Percentiles rank a stretch among this genome's conserved stretches.
These are phyloP conservation scores for Alnus glutinosa DNA, from an alignment of 306 rosid genomes.

Conservation along the genomic window DNA sequence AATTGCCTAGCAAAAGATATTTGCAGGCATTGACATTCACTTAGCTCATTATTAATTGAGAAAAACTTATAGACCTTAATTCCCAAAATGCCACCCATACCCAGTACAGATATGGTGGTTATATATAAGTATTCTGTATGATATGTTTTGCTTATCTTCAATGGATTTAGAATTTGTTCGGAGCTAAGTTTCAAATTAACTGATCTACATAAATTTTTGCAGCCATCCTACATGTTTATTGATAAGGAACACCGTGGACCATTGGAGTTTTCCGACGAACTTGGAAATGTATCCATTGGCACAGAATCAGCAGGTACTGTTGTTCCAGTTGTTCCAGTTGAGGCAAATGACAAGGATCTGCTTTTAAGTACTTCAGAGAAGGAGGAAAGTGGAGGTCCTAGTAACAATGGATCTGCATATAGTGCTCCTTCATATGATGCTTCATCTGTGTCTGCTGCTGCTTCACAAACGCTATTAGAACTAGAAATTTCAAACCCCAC, in stretches of 20 bases:
- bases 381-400: conserved; percentile 70
- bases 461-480: conserved; percentile 61
- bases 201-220: conserved; percentile 44
- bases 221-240: conserved; percentile 99
- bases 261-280: conserved; percentile 88
- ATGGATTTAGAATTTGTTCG: conserved; percentile 15
- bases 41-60: neutral
- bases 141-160: conserved; percentile 4
- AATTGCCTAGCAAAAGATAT: neutral
- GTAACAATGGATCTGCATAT: conserved; percentile 70
- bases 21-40: neutral
- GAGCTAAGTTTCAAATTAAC: conserved; percentile 8
- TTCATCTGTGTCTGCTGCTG: conserved; percentile 49
- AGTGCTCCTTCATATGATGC: conserved; percentile 76
- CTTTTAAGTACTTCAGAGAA: conserved; percentile 85
- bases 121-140: neutral
- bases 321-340: conserved; percentile 84
- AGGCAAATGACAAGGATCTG: conserved; percentile 93
- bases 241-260: conserved; percentile 95
- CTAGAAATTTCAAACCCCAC: conserved; percentile 46
- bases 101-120: neutral
- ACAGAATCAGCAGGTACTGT: conserved; percentile 67
- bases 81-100: neutral
- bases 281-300: conserved; percentile 73
- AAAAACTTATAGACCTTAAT: neutral